These are phyloP conservation scores for Forsythia suspensa DNA, from an alignment of 257 asterid genomes.

Conservation along the genomic window DNA sequence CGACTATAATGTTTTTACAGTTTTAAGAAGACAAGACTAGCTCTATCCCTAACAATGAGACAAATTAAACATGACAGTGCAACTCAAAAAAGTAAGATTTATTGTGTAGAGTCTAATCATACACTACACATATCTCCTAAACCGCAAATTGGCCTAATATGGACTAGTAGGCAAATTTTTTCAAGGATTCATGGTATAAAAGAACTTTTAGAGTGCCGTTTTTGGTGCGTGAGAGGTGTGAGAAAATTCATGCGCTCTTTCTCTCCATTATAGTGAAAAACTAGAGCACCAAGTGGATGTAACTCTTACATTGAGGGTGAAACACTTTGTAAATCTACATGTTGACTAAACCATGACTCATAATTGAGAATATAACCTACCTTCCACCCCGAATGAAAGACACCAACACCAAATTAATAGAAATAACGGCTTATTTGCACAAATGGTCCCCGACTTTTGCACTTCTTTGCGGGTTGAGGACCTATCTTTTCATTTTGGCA, in stretches of 20 bases:
- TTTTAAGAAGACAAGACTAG: too few species aligned
- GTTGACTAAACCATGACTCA: background rate
- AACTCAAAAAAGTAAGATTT: too few species aligned
- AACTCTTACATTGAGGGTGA: background rate
- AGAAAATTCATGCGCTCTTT: background rate
- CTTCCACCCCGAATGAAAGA: slow-evolving; percentile 88
- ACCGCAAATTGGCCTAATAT: background rate
- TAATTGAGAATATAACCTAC: slow-evolving; percentile 36
- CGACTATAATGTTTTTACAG: background rate
- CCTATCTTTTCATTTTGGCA: too few species aligned
- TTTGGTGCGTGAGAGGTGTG: background rate
- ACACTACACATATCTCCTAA: too few species aligned
- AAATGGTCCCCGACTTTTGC: too few species aligned
- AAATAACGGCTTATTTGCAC: too few species aligned
- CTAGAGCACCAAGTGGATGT: too few species aligned
- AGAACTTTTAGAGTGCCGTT: background rate
- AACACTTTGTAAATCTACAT: background rate
- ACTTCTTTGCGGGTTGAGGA: too few species aligned
- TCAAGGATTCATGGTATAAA: background rate
- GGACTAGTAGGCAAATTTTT: background rate
- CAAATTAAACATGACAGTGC: too few species aligned
- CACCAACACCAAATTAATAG: slow-evolving; percentile 84
- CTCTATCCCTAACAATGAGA: too few species aligned
- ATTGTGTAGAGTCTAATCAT: too few species aligned
- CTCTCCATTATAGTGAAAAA: background rate